phyloP scores from a whole-genome alignment of 2,329 filamentous ascomycete species.

The Aquanectria penicillioides region DNA sequence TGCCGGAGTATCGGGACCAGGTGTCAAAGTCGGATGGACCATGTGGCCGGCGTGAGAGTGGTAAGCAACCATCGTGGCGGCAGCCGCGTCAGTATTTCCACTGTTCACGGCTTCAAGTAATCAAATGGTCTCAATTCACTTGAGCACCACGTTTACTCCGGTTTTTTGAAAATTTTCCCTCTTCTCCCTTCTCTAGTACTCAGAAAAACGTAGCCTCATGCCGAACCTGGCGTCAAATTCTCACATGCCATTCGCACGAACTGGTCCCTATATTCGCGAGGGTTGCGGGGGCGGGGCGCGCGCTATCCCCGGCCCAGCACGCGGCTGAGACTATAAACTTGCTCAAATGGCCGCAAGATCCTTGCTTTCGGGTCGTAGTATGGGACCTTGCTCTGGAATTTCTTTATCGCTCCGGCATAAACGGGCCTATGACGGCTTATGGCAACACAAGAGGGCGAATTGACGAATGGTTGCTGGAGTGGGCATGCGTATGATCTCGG shows the following conservation, averaged over 20 bases:
- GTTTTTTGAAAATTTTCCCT: neutral
- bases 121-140: too few species aligned
- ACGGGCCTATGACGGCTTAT: neutral
- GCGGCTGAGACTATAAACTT: constrained; percentile 48
- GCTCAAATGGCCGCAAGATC: constrained; percentile 53
- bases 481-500: neutral
- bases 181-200: neutral
- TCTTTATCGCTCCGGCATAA: neutral
- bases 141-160: neutral
- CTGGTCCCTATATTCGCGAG: too few species aligned
- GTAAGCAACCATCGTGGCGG: neutral
- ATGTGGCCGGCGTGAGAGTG: constrained; percentile 21
- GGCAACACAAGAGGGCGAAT: neutral
- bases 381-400: neutral
- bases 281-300: constrained; percentile 24
- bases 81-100: too few species aligned
- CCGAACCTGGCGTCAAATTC: too few species aligned
- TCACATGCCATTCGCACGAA: too few species aligned
- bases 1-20: constrained; percentile 28
- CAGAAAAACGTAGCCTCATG: too few species aligned
- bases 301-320: constrained; percentile 15
- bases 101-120: too few species aligned
- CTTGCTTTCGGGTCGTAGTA: too few species aligned
- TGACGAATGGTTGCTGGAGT: neutral
- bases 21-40: constrained; percentile 26